Percentiles rank a stretch among this genome's conserved stretches.
These are phyloP conservation scores for Yamadazyma dendronema DNA, from an alignment of 1,139 yeast genomes.

Conservation along the genomic window DNA sequence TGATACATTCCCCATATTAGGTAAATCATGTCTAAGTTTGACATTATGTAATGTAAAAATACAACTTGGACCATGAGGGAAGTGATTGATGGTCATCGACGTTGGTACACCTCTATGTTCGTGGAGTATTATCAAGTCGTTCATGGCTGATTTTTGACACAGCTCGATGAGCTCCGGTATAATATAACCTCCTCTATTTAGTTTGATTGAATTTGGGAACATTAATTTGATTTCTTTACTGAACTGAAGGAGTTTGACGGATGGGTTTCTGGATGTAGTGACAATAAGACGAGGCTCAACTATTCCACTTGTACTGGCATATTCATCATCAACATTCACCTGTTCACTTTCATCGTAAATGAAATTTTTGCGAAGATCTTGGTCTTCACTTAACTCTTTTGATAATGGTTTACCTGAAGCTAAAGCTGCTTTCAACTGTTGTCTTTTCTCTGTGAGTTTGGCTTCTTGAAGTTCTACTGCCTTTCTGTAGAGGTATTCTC, in stretches of 20 bases:
- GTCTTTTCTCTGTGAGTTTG: slow-evolving; percentile 79
- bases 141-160: slow-evolving; percentile 65
- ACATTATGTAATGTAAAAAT: slow-evolving; percentile 94
- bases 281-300: slow-evolving; percentile 90
- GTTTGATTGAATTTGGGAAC: slow-evolving; percentile 85
- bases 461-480: slow-evolving; percentile 91
- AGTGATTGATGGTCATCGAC: slow-evolving; percentile 85
- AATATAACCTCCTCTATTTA: slow-evolving; percentile 91
- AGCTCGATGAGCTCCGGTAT: slow-evolving; percentile 84
- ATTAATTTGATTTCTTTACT: slow-evolving; percentile 87
- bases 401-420: slow-evolving; percentile 91
- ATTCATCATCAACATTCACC: slow-evolving; percentile 78
- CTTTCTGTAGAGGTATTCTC: slow-evolving; percentile 87
- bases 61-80: slow-evolving; percentile 98
- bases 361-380: slow-evolving; percentile 73
- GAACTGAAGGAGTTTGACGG: slow-evolving; percentile 80
- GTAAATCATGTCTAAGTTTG: slow-evolving; percentile 87
- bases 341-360: slow-evolving; percentile 80
- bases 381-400: slow-evolving; percentile 87
- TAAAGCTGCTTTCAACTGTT: slow-evolving; percentile 79
- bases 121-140: slow-evolving; percentile 83
- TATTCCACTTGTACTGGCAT: slow-evolving; percentile 81
- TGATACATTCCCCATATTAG: slow-evolving; percentile 80
- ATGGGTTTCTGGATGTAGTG: slow-evolving; percentile 92
- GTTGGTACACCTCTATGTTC: slow-evolving; percentile 99